Conservation (phyloP, 169 alveolate genomes). For the Cyclospora cayetanensis region DNA sequence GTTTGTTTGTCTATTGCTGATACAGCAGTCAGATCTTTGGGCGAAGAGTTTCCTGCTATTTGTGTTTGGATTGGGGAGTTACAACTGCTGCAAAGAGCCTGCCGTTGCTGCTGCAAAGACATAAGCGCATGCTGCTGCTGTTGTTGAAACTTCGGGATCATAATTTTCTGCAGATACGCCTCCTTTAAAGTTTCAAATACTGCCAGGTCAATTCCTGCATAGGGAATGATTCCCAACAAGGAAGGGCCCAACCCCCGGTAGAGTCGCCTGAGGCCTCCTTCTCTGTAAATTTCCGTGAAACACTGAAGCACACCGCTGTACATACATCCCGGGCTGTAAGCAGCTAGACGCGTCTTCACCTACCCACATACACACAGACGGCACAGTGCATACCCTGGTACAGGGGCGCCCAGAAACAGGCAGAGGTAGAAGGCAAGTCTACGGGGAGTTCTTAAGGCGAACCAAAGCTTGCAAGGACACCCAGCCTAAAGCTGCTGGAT, state of each 20-base stretch:
- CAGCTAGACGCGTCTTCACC: constrained; percentile 78
- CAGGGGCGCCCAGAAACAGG: too few species aligned
- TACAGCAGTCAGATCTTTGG: neutral
- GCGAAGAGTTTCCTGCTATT: neutral
- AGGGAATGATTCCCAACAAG: constrained; percentile 75
- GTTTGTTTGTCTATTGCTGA: neutral
- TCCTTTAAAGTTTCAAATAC: constrained; percentile 72
- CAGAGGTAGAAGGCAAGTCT: too few species aligned
- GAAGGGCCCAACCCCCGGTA: constrained; percentile 75
- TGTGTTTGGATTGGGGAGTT: neutral
- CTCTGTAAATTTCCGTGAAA: constrained; percentile 34
- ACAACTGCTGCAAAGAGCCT: constrained; percentile 20
- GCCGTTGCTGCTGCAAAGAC: constrained; percentile 14
- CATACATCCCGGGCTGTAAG: constrained; percentile 70
- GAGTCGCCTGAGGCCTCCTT: constrained; percentile 69
- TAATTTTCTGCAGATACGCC: constrained; percentile 13
- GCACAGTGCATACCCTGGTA: too few species aligned
- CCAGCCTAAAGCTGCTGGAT: constrained; percentile 63
- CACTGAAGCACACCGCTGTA: constrained; percentile 74
- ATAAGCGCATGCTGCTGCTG: neutral
- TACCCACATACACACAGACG: neutral
- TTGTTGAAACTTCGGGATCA: neutral
- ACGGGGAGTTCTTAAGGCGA: too few species aligned
- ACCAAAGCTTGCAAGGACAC: too few species aligned
- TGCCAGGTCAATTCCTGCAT: constrained; percentile 77